Percentiles rank a stretch among this genome's conserved stretches.
Evolutionary conservation across 352 stramenopile species (phyloP).

Genomic region (Phytophthora vignae): DNA sequence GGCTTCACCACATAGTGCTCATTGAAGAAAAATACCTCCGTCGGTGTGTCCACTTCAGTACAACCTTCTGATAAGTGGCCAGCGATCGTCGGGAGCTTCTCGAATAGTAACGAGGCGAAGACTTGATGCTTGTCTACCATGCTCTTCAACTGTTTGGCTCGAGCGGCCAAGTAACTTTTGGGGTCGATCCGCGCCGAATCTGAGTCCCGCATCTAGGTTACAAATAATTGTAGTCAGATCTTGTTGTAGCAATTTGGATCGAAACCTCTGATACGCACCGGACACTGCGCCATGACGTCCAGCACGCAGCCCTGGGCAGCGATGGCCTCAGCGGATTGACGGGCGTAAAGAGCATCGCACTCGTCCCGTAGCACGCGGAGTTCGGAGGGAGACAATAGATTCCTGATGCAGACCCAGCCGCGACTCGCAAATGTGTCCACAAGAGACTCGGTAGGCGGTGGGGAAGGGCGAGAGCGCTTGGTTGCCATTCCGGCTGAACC

Average conservation of each 20-base stretch:
- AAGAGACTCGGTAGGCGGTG: neutral
- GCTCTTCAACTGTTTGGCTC: constrained; percentile 36
- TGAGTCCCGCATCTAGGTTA: constrained; percentile 43
- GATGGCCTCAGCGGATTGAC: constrained; percentile 25
- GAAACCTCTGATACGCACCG: constrained; percentile 37
- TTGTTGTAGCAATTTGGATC: neutral
- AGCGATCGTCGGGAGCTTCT: constrained; percentile 44
- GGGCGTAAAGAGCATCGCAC: constrained; percentile 31
- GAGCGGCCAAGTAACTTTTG: constrained; percentile 36
- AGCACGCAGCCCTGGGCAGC: constrained; percentile 59
- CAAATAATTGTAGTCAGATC: too few species aligned
- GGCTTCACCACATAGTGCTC: constrained; percentile 86
- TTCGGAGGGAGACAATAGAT: constrained; percentile 48
- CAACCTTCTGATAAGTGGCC: constrained; percentile 21
- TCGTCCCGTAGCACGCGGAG: constrained; percentile 50
- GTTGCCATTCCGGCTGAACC: constrained; percentile 1
- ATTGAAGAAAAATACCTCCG: constrained; percentile 69
- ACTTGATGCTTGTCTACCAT: constrained; percentile 6
- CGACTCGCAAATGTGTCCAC: constrained; percentile 23
- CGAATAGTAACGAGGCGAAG: constrained; percentile 50
- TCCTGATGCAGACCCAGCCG: constrained; percentile 36
- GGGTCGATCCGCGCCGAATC: constrained; percentile 36
- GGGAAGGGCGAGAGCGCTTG: constrained; percentile 8
- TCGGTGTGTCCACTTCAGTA: neutral
- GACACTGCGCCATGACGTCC: constrained; percentile 63